Evolutionary conservation across 352 stramenopile genomes (phyloP), one percentile per base, ranked within the genome.

Genomic region (Phytophthora megakarya): DNA sequence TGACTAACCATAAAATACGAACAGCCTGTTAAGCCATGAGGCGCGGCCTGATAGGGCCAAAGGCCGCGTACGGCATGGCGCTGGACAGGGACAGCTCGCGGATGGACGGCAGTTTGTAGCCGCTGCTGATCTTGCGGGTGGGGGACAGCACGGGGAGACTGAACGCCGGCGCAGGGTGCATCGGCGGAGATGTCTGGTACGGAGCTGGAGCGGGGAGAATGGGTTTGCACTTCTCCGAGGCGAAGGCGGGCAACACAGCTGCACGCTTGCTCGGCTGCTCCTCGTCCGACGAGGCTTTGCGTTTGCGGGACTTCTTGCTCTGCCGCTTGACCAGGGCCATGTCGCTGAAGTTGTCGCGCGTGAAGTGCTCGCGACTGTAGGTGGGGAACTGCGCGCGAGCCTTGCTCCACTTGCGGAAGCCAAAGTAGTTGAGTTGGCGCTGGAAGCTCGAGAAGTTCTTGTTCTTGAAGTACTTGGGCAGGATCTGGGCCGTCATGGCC

Each of bases 381-480:
- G 86, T 95, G 15, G 83, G 80, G 65, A 84, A 80, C 61, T 83
- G 75, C 13, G 84, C 75, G 39, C 84, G 81, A 3, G 83, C 78
- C 65, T 95, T 95, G 80, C 76, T 91, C 83, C 84, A 93, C 67
- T 97, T 97, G 61, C 86, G 84, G 75, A 98, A 98, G 50, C 79
- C 85, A 75, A 98, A 98, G 78, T 98, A 98, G 80, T 97, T 98
- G 48, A 98, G 84, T 70, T 98, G 93, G 19, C 95, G 88, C 67
- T 97, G 90, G 59, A 98, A 96, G 52, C 92, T 98, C n/a, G 95
- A 93, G 74, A 98, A 98, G 70, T 95, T 97, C 65, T 94, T 92
- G 78, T 98, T 96, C 74, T 97, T 98, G 59, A 98, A 98, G 76
- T 98, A 98, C 56, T 90, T 89, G 15, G 94, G 92, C 21, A 98